phyloP scores from a whole-genome alignment of 441 rosid genomes.

The Dalechampia spathulata region DNA sequence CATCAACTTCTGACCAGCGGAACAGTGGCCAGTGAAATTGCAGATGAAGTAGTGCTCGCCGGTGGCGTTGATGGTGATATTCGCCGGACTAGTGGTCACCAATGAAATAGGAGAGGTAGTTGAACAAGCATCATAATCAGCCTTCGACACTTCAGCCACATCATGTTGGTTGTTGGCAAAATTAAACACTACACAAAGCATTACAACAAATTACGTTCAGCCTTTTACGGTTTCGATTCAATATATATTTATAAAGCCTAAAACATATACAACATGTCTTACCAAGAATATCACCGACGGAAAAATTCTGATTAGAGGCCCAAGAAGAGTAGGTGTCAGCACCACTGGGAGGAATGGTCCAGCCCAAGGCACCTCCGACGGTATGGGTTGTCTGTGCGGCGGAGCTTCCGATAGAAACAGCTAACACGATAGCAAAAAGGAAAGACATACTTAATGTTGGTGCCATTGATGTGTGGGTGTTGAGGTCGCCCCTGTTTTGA shows the following conservation, averaged over 20 bases:
- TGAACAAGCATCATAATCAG: slow-evolving; percentile 26
- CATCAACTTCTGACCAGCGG: slow-evolving; percentile 32
- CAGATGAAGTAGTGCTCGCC: slow-evolving; percentile 37
- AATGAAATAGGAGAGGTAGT: slow-evolving; percentile 2
- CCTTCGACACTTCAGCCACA: slow-evolving; percentile 29
- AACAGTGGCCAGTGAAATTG: slow-evolving; percentile 23
- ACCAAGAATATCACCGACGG: slow-evolving; percentile 33
- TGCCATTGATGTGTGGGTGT: slow-evolving; percentile 26
- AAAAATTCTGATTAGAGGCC: slow-evolving; percentile 19
- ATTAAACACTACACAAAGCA: slow-evolving; percentile 25
- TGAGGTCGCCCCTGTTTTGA: slow-evolving; percentile 26
- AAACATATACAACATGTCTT: too few species aligned
- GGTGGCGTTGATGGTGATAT: slow-evolving; percentile 19
- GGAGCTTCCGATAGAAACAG: slow-evolving; percentile 21
- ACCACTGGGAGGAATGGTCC: slow-evolving; percentile 25
- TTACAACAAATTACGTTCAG: too few species aligned
- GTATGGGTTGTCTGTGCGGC: slow-evolving; percentile 29
- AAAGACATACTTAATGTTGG: slow-evolving; percentile 5
- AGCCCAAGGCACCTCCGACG: slow-evolving; percentile 35
- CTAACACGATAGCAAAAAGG: slow-evolving; percentile 15
- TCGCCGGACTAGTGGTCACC: slow-evolving; percentile 22
- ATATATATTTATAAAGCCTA: too few species aligned
- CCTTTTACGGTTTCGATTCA: too few species aligned
- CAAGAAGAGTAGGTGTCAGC: slow-evolving; percentile 19
- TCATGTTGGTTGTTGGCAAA: slow-evolving; percentile 23